phyloP scores from a whole-genome alignment of 2,329 filamentous ascomycete genomes.

The Pyricularia sp. region DNA sequence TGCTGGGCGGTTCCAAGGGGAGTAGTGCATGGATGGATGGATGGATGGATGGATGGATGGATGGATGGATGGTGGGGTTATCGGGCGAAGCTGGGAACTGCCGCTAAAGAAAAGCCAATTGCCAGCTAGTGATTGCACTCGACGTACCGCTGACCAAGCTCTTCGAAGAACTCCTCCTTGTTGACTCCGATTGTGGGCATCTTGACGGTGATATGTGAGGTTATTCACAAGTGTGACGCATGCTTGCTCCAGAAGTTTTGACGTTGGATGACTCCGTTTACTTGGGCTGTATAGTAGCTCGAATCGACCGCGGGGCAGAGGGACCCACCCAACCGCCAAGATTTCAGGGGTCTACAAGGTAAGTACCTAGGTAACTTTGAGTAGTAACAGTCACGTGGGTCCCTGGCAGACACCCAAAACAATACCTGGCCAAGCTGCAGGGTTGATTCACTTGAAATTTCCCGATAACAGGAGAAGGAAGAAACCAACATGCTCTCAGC shows the following conservation, averaged over 20 bases:
- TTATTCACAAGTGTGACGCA: constrained; percentile 1
- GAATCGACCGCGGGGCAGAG: not conserved
- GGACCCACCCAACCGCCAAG: not conserved
- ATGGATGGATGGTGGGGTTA: not conserved
- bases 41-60: too few species aligned
- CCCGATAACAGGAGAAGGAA: too few species aligned
- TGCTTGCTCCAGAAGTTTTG: not conserved
- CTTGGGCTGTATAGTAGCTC: not conserved
- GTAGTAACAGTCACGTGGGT: not conserved
- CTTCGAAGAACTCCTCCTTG: constrained; percentile 5
- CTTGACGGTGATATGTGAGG: constrained; percentile 1
- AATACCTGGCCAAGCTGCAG: too few species aligned
- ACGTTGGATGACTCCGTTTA: not conserved
- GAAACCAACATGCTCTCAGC: too few species aligned
- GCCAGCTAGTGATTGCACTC: not conserved
- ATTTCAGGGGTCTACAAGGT: not conserved
- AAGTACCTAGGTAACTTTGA: not conserved
- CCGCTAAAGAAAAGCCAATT: not conserved
- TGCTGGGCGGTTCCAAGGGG: not conserved
- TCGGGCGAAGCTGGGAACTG: not conserved
- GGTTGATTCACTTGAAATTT: too few species aligned
- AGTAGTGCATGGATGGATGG: not conserved
- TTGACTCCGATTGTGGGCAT: constrained; percentile 5
- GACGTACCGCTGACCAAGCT: constrained; percentile 4
- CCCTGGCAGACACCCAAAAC: not conserved